Base-by-base conservation (phyloP, 768 basidiomycete genomes). In the Boletus pseudo-olivaceus region DNA sequence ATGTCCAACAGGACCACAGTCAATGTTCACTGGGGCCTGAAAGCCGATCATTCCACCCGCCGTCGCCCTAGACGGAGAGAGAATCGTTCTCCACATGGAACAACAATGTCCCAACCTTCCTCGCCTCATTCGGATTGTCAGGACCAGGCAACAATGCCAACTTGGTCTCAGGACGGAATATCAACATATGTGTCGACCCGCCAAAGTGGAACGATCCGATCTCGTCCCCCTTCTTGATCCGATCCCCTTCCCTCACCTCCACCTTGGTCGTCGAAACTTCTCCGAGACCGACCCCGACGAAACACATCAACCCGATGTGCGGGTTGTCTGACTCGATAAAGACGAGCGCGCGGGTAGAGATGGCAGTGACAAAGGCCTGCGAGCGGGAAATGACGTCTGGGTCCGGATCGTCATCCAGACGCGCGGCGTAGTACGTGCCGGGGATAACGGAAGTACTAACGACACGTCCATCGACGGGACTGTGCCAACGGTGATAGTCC, bases 161-260 rank as follows among this genome's bases (percentile, higher is more conserved):
- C 51, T 50, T 41, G 39, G 67, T 66, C 49, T 72, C 57, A 17
- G 67, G 66, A 30, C 72, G 52, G 70, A 84, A 84, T 17, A 82
- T 54, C 44, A 79, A 56, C 52, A 74, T 68, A 53, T 80, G 74
- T 1, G 79, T 75, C 20, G 80, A 85, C 3, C 83, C 83, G 1
- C 82, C 82, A 68, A 84, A 84, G 60, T 84, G 83, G 75, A 87
- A 82, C 71, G 75, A 78, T 55, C 85, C 85, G 0, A 83, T 54
- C 62, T 84, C 67, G 29, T 85, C 79, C 1, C 86, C 84, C 57
- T 78, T 78, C 50, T 67, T 70, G 23, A 85, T 65, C 37, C 55
- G 54, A 30, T 83, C 64, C 1, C 80, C 78, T 15, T 64, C 71
- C 61, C 66, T 67, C 20, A 84, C 83, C 1, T 69, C 76, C 19